Evolutionary conservation across 2,329 filamentous ascomycete genomes (phyloP).

Genomic region (Calonectria hongkongensis): DNA sequence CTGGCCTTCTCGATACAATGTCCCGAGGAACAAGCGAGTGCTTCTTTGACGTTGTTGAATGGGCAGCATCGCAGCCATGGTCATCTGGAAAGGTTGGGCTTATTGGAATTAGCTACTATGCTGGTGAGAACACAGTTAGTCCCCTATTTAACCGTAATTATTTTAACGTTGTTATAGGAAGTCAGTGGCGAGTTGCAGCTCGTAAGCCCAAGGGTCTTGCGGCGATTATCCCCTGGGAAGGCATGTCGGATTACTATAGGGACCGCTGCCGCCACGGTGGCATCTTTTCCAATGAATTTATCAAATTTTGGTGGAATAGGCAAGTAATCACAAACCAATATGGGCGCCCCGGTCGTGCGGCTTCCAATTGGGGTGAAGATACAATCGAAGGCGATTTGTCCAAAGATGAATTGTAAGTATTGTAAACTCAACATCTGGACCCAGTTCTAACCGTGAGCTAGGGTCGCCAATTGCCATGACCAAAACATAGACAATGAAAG

Average conservation of each 20-base stretch:
- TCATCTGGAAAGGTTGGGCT: conserved; percentile 68
- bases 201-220: conserved; percentile 66
- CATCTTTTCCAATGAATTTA: conserved; percentile 75
- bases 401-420: conserved; percentile 59
- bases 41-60: conserved; percentile 70
- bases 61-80: conserved; percentile 66
- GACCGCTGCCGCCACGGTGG: conserved; percentile 77
- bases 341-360: conserved; percentile 59
- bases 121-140: conserved; percentile 36
- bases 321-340: conserved; percentile 75
- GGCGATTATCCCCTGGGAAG: conserved; percentile 70
- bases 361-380: conserved; percentile 53
- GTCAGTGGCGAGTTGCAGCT: conserved; percentile 69
- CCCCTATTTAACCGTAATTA: too few relatives aligned
- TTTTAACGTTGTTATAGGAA: conserved; percentile 31
- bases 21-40: conserved; percentile 66
- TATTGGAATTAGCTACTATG: conserved; percentile 69
- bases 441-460: too few relatives aligned
- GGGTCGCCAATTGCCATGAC: too few relatives aligned
- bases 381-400: conserved; percentile 76
- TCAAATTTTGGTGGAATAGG: conserved; percentile 58
- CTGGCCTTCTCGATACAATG: conserved; percentile 69
- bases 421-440: too few relatives aligned
- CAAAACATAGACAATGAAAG: too few relatives aligned
- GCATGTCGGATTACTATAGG: conserved; percentile 72